Conservation (phyloP, 257 asterid species). For the Rubia yunnanensis region DNA sequence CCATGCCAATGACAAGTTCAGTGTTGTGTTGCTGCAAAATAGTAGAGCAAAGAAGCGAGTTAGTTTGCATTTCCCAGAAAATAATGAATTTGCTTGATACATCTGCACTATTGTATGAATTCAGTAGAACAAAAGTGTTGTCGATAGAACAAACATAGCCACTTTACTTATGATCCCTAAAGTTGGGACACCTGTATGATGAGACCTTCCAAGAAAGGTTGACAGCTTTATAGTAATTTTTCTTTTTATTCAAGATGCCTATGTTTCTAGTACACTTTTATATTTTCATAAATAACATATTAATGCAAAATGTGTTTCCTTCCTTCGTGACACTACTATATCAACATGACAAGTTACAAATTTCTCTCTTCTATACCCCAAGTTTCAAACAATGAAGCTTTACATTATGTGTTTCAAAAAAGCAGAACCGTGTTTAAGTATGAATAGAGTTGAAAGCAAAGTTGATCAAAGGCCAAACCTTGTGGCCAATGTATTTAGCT, state of each 20-base stretch:
- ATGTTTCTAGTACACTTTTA: background rate
- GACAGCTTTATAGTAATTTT: background rate
- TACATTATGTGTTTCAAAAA: background rate
- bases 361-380: too few relatives aligned
- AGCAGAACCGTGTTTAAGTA: background rate
- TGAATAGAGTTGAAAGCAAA: background rate
- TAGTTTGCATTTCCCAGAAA: background rate
- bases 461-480: constrained; percentile 31
- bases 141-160: background rate
- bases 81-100: background rate
- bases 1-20: constrained; percentile 62
- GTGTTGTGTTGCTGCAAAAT: constrained; percentile 71
- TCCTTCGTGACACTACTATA: too few relatives aligned
- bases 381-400: background rate
- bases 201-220: background rate
- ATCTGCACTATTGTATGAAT: background rate
- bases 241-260: too few relatives aligned
- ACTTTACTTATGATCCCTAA: background rate
- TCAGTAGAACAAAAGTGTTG: background rate
- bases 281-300: too few relatives aligned
- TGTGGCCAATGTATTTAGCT: constrained; percentile 77
- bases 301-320: too few relatives aligned
- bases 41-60: background rate
- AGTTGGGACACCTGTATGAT: too few relatives aligned
- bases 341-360: too few relatives aligned